phyloP scores from a whole-genome alignment of 257 asterid genomes.

The Petrea volubilis region DNA sequence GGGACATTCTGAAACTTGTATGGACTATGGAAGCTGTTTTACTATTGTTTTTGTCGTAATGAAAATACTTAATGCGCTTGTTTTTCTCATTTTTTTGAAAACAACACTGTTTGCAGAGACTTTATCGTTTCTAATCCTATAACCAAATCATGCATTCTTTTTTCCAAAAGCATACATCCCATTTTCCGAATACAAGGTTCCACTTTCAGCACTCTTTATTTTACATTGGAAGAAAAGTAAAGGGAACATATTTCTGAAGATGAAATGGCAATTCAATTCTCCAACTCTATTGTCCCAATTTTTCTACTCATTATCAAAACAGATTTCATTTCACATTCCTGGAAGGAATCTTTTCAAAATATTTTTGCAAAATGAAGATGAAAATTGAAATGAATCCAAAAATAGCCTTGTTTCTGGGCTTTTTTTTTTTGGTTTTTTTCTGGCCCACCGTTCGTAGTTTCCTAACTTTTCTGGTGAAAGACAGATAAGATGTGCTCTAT shows the following conservation, averaged over 20 bases:
- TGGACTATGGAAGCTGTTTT: not conserved
- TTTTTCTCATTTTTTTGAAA: not conserved
- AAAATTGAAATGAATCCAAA: too few relatives aligned
- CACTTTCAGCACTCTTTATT: not conserved
- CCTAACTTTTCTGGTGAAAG: not conserved
- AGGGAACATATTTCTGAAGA: not conserved
- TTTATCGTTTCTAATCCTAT: not conserved
- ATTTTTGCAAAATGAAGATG: not conserved
- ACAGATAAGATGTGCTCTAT: not conserved
- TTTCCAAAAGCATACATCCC: not conserved
- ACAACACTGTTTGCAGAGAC: not conserved
- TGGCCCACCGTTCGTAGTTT: not conserved
- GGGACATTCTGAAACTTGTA: not conserved
- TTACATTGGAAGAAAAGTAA: not conserved
- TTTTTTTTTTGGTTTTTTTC: not conserved
- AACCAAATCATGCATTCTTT: not conserved
- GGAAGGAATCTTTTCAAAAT: not conserved
- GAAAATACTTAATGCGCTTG: not conserved
- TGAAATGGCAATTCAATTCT: not conserved
- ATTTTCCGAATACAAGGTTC: not conserved
- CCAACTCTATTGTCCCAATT: not conserved
- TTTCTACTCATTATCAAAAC: not conserved
- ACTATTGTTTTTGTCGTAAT: not conserved
- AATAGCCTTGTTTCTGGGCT: not conserved
- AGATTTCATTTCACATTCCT: not conserved